phyloP scores from a whole-genome alignment of 371 early-diverging fungal genomes.

The Apophysomyces elegans region DNA sequence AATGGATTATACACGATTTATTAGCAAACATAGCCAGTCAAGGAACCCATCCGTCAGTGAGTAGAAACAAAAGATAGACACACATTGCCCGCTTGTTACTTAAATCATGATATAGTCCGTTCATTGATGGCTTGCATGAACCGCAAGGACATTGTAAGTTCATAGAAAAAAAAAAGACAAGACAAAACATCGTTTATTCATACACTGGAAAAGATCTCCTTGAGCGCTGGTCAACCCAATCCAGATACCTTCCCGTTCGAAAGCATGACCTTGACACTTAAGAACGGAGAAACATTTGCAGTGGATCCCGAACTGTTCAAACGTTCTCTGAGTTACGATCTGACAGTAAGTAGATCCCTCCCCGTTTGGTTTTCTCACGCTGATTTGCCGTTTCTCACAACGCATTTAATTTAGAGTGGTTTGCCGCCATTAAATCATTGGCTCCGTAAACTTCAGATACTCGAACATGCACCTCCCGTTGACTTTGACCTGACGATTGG shows the following conservation, averaged over 20 bases:
- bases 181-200: no score
- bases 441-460: constrained; percentile 64
- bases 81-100: background rate
- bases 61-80: background rate
- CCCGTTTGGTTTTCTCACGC: constrained; percentile 15
- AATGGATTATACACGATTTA: constrained; percentile 34
- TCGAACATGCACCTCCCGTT: constrained; percentile 63
- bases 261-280: constrained; percentile 62
- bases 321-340: constrained; percentile 59
- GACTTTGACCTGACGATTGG: constrained; percentile 73
- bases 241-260: constrained; percentile 74
- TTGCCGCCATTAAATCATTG: constrained; percentile 65
- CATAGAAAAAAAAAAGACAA: no score
- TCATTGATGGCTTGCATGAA: constrained; percentile 31
- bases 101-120: constrained; percentile 21
- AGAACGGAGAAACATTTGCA: constrained; percentile 58
- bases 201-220: constrained; percentile 45
- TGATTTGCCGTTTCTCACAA: background rate
- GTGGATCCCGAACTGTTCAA: constrained; percentile 49
- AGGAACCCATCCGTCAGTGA: constrained; percentile 32
- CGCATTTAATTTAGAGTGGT: constrained; percentile 54
- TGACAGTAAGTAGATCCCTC: constrained; percentile 45
- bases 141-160: constrained; percentile 27
- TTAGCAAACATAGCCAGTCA: constrained; percentile 31
- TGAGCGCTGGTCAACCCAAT: constrained; percentile 81